Conservation (phyloP, 495 filamentous ascomycete species). For the Penicillium robsamsonii region DNA sequence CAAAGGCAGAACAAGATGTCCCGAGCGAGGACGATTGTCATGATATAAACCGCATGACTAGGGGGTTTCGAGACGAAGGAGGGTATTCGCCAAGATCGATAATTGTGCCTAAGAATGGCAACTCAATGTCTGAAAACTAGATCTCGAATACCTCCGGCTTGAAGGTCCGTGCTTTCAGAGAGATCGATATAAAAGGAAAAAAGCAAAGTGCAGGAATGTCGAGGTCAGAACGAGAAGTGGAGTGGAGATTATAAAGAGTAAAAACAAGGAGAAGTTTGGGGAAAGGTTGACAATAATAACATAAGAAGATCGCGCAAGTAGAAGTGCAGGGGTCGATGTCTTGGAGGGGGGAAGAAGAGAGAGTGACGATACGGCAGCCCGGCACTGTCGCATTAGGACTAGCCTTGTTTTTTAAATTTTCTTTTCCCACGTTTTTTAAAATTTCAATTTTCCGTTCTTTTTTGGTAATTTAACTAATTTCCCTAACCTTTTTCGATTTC, state of each 20-base stretch:
- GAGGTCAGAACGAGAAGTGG: slow-evolving; percentile 18
- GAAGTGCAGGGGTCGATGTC: slow-evolving; percentile 7
- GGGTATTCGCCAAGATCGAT: slow-evolving; percentile 29
- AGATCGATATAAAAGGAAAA: slow-evolving; percentile 5
- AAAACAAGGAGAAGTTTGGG: slow-evolving; percentile 21
- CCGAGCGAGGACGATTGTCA: slow-evolving; percentile 43
- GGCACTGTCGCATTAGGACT: slow-evolving; percentile 29
- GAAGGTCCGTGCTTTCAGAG: slow-evolving; percentile 27
- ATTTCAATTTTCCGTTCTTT: slow-evolving; percentile 6
- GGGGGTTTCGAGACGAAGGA: slow-evolving; percentile 18
- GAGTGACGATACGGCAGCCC: slow-evolving; percentile 29
- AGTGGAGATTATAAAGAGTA: slow-evolving; percentile 21
- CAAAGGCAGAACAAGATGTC: slow-evolving; percentile 32
- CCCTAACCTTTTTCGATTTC: slow-evolving; percentile 3
- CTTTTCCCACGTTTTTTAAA: slow-evolving; percentile 12
- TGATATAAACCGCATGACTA: slow-evolving; percentile 46
- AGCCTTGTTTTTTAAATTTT: slow-evolving; percentile 15
- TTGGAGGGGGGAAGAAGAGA: slow-evolving; percentile 9
- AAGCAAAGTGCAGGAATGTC: slow-evolving; percentile 13
- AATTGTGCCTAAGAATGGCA: slow-evolving; percentile 33
- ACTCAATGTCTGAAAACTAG: slow-evolving; percentile 32
- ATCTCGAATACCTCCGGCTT: slow-evolving; percentile 23
- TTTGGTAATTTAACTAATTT: background rate
- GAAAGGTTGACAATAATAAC: slow-evolving; percentile 12
- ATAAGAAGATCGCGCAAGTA: slow-evolving; percentile 13